Evolutionary conservation across 1,284 basidiomycete species (phyloP), one percentile per base, ranked within the genome.

Genomic region (Sanguinoderma infundibulare): DNA sequence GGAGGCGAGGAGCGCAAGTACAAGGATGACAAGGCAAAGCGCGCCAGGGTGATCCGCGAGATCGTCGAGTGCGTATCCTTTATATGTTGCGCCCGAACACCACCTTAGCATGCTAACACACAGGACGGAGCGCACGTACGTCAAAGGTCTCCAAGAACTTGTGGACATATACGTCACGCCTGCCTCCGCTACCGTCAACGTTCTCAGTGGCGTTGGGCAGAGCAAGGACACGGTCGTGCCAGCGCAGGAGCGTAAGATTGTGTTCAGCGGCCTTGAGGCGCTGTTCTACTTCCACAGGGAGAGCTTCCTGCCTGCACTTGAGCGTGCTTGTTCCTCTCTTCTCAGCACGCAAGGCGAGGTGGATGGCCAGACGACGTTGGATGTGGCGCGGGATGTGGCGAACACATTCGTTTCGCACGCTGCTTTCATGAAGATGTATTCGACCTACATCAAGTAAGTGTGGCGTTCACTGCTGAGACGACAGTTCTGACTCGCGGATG

Each of bases 361-460:
- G 26, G 87, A 93, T 63, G 93, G 93, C 0, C 83, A 86, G 58
- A 73, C 92, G 39, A 96, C 95, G 0, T 78, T 89, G 42, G 81
- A 79, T 24, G 91, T 94, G 9, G 95, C 94, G 0, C 92, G 87
- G 64, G 84, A 87, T 30, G 90, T 99, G 36, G 96, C 95, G 7
- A 87, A 91, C 63, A 95, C 94, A 42, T 99, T 99, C 77, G 80
- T 91, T 63, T 92, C 89, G 53, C 95, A 98, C 75, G 94, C 94
- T 40, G 94, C 95, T 8, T 97, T 97, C 81, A 94, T 98, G 93
- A 94, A 85, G 78, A 95, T 98, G 90, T 98, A 98, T 76, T 96
- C 94, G 52, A 92, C 91, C 40, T 98, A 97, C 75, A 97, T 97
- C 82, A 98, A 96, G 92, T 94, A 73, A 73, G 92, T 82, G 30